Evolutionary conservation across 2,329 filamentous ascomycete genomes (phyloP), one percentile per base, ranked within the genome.

Genomic region (Graphilbum ipis-grandicollis): DNA sequence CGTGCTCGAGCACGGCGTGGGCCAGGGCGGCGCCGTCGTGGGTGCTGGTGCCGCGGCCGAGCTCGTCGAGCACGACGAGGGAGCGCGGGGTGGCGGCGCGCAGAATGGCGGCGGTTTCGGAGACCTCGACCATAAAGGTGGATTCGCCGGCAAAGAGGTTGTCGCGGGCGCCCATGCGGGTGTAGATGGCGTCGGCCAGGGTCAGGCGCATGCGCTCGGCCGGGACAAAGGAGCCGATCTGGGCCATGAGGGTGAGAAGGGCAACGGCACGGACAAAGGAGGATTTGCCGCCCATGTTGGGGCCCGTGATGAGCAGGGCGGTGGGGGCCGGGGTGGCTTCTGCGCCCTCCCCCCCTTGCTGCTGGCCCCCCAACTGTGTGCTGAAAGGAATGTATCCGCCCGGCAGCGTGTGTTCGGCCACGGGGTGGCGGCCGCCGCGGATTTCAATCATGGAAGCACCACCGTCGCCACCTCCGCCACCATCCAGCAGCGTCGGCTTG

Each of bases 261-360:
- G 90, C 88, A 32, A 93, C 75, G 46, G 86, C 82, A 37, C 90
- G 83, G 18, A 98, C 88, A 55, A 93, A 98, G 40, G 80, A 90
- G n/a, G 84, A 93, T 53, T 98, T 98, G 39, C 90, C 90, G 49
- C 90, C 90, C 90, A 98, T 98, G 60, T 98, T 98, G 22, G 90
- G 90, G 0, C 90, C 90, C 0, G 90, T 98, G 48, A 98, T 78
- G 39, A 96, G 76, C 46, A 94, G 71, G 3, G 84, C 83, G 29
- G 22, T n/a, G 31, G 36, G 36, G 13, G 22, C 1, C 5, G 5
- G 12, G 12, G 31, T 9, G 19, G 19, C n/a, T n/a, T n/a, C n/a
- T n/a, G n/a, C n/a, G n/a, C n/a, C n/a, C n/a, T n/a, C n/a, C n/a
- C n/a, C n/a, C n/a, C n/a, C n/a, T n/a, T n/a, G n/a, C n/a, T n/a